Evolutionary conservation across 2,329 filamentous ascomycete species (phyloP).

Genomic region (Curvularia sp.): DNA sequence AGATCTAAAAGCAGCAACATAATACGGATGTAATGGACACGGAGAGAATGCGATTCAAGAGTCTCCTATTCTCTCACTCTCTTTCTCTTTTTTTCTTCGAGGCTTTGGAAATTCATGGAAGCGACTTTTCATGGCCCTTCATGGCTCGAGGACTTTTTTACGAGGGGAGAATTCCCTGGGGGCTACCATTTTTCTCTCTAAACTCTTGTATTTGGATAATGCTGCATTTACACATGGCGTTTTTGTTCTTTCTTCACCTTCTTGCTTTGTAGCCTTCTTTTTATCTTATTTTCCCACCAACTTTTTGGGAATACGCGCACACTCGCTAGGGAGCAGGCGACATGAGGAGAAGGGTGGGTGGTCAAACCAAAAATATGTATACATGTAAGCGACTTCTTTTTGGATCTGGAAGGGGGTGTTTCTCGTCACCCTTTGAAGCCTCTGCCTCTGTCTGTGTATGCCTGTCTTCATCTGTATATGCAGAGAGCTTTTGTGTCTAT

Average conservation of each 20-base stretch:
- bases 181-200: background rate
- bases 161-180: background rate
- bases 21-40: conserved; percentile 13
- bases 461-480: background rate
- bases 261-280: background rate
- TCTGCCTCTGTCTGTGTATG: too few relatives aligned
- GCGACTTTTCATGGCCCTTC: conserved; percentile 14
- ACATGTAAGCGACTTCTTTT: background rate
- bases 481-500: background rate
- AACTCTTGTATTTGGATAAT: conserved; percentile 1
- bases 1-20: conserved; percentile 7
- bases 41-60: conserved; percentile 9
- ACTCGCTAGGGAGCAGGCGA: background rate
- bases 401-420: too few relatives aligned
- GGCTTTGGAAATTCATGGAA: conserved; percentile 16
- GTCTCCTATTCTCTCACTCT: background rate
- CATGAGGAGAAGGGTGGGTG: background rate
- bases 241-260: background rate
- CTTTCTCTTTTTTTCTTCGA: background rate
- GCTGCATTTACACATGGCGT: conserved; percentile 14
- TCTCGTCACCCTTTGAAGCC: too few relatives aligned
- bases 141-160: background rate
- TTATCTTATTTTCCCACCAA: background rate
- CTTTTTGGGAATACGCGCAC: background rate
- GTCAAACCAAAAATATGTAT: background rate